These are phyloP conservation scores for Talinum fruticosum DNA, from an alignment of 148 eudicot species.

Conservation along the genomic window DNA sequence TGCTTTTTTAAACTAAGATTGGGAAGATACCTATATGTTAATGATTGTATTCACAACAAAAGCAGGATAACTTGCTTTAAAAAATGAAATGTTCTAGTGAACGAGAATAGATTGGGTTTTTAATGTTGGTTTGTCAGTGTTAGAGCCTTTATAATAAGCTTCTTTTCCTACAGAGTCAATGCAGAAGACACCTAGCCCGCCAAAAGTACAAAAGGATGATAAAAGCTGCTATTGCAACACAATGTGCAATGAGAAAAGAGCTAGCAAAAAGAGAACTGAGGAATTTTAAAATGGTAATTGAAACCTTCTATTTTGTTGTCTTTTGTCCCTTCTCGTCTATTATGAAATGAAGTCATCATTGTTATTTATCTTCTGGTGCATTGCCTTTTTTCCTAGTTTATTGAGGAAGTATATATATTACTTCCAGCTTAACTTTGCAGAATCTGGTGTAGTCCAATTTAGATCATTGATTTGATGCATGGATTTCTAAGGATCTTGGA, in stretches of 20 bases:
- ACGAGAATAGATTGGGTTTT: neutral
- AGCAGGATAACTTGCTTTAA: neutral
- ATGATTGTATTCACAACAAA: neutral
- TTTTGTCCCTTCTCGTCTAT: conserved; percentile 4
- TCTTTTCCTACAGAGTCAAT: conserved; percentile 45
- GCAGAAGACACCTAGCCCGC: conserved; percentile 43
- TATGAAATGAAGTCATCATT: neutral
- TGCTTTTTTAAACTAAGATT: too few species aligned
- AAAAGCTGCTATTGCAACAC: conserved; percentile 57
- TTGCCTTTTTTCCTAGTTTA: neutral
- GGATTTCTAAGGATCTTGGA: neutral
- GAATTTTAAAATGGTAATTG: conserved; percentile 58
- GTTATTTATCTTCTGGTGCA: neutral
- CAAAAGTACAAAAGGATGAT: conserved; percentile 38
- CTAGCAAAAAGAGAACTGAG: conserved; percentile 62
- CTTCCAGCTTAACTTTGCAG: neutral
- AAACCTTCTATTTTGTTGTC: neutral
- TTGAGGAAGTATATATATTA: neutral
- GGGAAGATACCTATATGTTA: neutral
- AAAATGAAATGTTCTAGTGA: neutral
- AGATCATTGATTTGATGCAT: neutral
- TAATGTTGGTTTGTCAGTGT: neutral
- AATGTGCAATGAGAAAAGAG: conserved; percentile 67
- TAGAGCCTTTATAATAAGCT: conserved; percentile 8
- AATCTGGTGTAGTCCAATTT: neutral